Base-by-base conservation (phyloP, 768 basidiomycete species). In the Hydnomerulius pinastri region DNA sequence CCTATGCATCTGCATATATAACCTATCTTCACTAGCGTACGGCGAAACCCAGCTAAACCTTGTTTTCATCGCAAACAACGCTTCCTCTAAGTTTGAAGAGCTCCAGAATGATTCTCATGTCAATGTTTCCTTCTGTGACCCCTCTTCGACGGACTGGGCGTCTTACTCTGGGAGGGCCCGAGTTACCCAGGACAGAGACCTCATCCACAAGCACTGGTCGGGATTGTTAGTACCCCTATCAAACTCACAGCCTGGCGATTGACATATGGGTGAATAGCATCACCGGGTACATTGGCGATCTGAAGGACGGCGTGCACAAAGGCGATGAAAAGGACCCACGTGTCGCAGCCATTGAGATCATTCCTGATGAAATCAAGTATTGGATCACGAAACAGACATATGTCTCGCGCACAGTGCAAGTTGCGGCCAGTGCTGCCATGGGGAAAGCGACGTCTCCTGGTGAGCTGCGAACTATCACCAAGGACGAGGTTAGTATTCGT, bases 251-350 rank as follows among this genome's bases (percentile, higher is more conserved):
- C 11, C 17, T 24, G 11, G 43, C 13, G 49, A 32, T 36, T 50
- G 32, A 57, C 41, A n/a, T 15, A 4, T 17, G 35, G 3, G 30
- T 40, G 39, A 40, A 18, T 41, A 90, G 87, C 3, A 74, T 81
- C 27, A 66, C 78, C 8, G 87, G 85, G 0, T 97, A 91, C 78
- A 95, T 95, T 59, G 91, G 90, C 30, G 87, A 96, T 63, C 74
- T 94, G 47, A 85, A 85, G 27, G 92, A 96, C 56, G 90, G 89
- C 15, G 71, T 87, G 6, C 92, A 94, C 67, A 86, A 82, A 59
- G 93, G 92, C n/a, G 81, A 86, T 58, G 77, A 77, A 25, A 72
- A 77, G 40, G 94, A 96, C 56, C 90, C 92, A 1, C 81, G 93
- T 21, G 78, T 97, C 4, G 77, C 84, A 6, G 66, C 90, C 29